These are phyloP conservation scores for Komagataella pastoris DNA, from an alignment of 805 yeast species.

Conservation along the genomic window DNA sequence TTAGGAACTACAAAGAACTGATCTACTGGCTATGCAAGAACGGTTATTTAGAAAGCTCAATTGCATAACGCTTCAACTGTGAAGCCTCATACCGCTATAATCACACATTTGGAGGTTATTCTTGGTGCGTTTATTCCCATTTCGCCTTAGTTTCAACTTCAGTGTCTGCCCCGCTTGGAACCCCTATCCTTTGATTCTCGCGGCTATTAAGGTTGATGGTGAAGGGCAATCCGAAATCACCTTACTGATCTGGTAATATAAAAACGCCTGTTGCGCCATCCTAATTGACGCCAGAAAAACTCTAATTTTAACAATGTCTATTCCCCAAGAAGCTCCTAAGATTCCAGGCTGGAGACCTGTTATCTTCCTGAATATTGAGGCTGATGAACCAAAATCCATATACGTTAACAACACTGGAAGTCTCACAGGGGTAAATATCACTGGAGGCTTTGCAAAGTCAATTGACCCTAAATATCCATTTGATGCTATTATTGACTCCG, in stretches of 20 bases:
- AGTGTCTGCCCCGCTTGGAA: neutral
- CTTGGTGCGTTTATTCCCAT: neutral
- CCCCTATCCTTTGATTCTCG: neutral
- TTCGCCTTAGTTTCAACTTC: neutral
- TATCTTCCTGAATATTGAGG: constrained; percentile 21
- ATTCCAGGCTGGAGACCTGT: constrained; percentile 20
- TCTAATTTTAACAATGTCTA: neutral
- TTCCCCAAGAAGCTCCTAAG: constrained; percentile 3
- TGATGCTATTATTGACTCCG: constrained; percentile 21
- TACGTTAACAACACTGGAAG: constrained; percentile 14
- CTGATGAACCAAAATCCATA: constrained; percentile 17
- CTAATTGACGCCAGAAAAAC: neutral
- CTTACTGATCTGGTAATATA: neutral
- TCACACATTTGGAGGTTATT: neutral
- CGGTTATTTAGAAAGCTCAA: neutral
- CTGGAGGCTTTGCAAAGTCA: constrained; percentile 22
- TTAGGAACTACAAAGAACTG: neutral
- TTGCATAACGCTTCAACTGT: neutral
- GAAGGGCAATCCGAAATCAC: neutral
- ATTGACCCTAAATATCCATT: constrained; percentile 23
- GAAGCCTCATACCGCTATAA: neutral
- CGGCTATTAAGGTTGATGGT: neutral
- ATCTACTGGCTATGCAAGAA: neutral
- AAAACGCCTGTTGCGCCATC: neutral
- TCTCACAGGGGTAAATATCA: constrained; percentile 17